phyloP scores from a whole-genome alignment of 2,329 filamentous ascomycete species.

The Aspergillus pseudotamarii region DNA sequence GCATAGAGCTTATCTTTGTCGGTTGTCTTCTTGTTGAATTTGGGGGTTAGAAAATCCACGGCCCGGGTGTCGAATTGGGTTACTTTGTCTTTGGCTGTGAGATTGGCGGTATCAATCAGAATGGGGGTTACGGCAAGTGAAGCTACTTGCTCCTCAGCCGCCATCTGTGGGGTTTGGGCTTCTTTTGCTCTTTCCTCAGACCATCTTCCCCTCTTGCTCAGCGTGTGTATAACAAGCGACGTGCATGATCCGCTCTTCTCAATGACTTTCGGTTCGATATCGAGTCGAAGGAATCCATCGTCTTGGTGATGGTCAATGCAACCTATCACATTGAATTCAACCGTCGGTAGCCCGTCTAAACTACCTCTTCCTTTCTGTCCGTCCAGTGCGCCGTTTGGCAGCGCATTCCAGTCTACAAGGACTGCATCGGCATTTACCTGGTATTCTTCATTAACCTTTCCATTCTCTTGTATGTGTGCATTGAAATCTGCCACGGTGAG shows the following conservation, averaged over 20 bases:
- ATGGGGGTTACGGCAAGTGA: slow-evolving; percentile 46
- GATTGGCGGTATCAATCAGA: slow-evolving; percentile 49
- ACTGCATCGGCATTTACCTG: slow-evolving; percentile 28
- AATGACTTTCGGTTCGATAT: slow-evolving; percentile 54
- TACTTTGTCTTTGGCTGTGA: slow-evolving; percentile 48
- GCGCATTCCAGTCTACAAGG: slow-evolving; percentile 50
- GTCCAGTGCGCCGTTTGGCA: slow-evolving; percentile 46
- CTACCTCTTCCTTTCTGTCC: slow-evolving; percentile 50
- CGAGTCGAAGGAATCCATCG: slow-evolving; percentile 53
- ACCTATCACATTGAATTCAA: slow-evolving; percentile 49
- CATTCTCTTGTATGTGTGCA: slow-evolving; percentile 21
- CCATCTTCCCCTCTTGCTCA: slow-evolving; percentile 50
- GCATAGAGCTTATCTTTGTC: slow-evolving; percentile 48
- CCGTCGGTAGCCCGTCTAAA: slow-evolving; percentile 50
- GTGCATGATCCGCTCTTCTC: slow-evolving; percentile 61
- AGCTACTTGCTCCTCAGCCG: slow-evolving; percentile 33
- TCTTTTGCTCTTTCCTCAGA: slow-evolving; percentile 30
- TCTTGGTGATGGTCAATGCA: slow-evolving; percentile 67
- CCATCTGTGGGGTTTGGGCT: slow-evolving; percentile 39
- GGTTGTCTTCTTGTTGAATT: slow-evolving; percentile 16
- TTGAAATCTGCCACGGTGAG: slow-evolving; percentile 46
- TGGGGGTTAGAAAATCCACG: background rate
- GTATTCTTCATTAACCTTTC: background rate
- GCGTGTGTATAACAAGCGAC: slow-evolving; percentile 58
- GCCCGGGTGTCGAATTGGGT: slow-evolving; percentile 44